A percentile compares a stretch with the other conserved stretches of the same genome.
These are phyloP conservation scores for Silene noctiflora DNA, from an alignment of 179 eudicot genomes.

Conservation along the genomic window DNA sequence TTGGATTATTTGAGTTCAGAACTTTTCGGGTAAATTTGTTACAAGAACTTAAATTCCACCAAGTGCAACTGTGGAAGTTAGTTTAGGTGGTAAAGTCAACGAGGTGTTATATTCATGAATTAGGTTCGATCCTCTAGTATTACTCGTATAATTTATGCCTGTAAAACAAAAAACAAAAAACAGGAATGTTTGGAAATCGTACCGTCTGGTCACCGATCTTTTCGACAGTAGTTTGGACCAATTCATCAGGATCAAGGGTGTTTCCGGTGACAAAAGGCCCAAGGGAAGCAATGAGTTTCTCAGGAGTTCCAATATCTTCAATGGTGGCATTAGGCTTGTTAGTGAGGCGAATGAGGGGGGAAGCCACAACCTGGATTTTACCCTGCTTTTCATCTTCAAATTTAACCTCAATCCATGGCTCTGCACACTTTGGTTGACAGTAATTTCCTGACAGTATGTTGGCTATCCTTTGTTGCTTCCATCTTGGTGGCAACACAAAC, in stretches of 20 bases:
- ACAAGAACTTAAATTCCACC: too few relatives aligned
- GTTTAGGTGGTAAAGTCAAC: too few relatives aligned
- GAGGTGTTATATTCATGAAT: background rate
- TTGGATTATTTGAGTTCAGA: too few relatives aligned
- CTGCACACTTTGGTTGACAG: conserved; percentile 98
- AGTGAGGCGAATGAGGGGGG: conserved; percentile 92
- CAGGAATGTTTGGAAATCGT: conserved; percentile 6
- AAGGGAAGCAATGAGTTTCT: conserved; percentile 84
- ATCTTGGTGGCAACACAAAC: conserved; percentile 79
- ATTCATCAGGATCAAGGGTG: conserved; percentile 72
- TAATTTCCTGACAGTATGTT: conserved; percentile 92
- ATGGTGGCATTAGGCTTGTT: conserved; percentile 86
- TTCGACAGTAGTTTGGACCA: conserved; percentile 65
- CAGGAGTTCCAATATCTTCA: conserved; percentile 92
- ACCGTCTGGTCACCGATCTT: conserved; percentile 85
- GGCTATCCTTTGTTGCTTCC: conserved; percentile 91
- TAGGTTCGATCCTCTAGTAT: background rate
- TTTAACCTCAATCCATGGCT: conserved; percentile 96
- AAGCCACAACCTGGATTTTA: conserved; percentile 84
- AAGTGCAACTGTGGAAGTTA: too few relatives aligned
- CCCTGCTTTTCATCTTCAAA: conserved; percentile 92
- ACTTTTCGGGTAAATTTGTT: too few relatives aligned
- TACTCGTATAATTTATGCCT: background rate
- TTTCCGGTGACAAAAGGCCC: conserved; percentile 97
- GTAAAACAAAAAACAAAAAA: background rate